Base-by-base conservation (phyloP, 768 basidiomycete species). In the Solioccasus polychromus region DNA sequence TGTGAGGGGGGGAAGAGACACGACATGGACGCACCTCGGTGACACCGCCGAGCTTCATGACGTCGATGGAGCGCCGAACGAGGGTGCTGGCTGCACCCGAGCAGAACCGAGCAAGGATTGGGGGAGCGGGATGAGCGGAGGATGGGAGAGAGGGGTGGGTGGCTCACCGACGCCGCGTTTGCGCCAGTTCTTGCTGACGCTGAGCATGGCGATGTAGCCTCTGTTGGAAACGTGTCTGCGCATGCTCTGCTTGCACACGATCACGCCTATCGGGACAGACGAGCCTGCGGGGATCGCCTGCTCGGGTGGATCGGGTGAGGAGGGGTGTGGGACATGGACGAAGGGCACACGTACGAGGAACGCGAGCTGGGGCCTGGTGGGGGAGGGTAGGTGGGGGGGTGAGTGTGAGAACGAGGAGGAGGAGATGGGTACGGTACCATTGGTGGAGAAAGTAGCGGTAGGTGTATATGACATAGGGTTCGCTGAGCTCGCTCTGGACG, bases 181-280 rank as follows among this genome's bases (percentile, higher is more conserved):
- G 29, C 95, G 76, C 79, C 83, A 96, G 30, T 73, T 68, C 66
- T 83, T 84, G 66, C 79, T 77, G 23, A 97, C 92, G 59, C 90
- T 92, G 44, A 98, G 79, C 96, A 98, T 98, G 29, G 94, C 96
- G 47, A 99, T 95, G 64, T 99, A 99, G 12, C 96, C 96, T 62
- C 96, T 70, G 62, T 92, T 90, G 9, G 80, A 71, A 30, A 71
- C 68, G 51, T 85, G 78, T 44, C 74, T 74, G 69, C 98, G 96
- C 63, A 79, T 75, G 57, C 92, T 92, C 69, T 96, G 95, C 74
- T 98, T 99, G 79, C 92, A 96, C 18, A 99, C 87, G 49, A 99
- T 91, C 14, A 91, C 90, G 23, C 92, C 96, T 50, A 98, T 79
- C 15, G 93, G 89, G 22, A 69, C 70, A 9, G 76, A 58, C 10